Conservation (phyloP, 2,329 filamentous ascomycete genomes). For the Penicillium sp. region DNA sequence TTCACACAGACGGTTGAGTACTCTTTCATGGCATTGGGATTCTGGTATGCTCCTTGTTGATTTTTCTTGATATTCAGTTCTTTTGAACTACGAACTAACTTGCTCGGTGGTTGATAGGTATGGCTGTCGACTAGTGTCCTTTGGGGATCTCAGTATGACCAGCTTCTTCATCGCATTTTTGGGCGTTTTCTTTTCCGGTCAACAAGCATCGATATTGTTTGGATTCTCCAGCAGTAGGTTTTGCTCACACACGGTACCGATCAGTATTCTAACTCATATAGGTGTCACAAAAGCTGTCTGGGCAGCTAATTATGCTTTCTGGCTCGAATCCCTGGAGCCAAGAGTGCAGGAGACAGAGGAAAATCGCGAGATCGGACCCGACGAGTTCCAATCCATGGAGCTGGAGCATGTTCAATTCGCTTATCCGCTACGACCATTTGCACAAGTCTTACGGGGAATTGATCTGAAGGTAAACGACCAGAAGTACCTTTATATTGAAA, state of each 20-base stretch:
- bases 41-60: constrained; percentile 50
- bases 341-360: constrained; percentile 42
- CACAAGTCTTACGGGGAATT: constrained; percentile 26
- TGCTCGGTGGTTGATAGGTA: too few relatives aligned
- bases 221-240: constrained; percentile 30
- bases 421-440: constrained; percentile 24
- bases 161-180: constrained; percentile 44
- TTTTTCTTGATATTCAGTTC: constrained; percentile 17
- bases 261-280: too few relatives aligned
- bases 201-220: constrained; percentile 26
- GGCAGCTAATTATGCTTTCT: constrained; percentile 37
- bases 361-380: constrained; percentile 30
- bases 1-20: constrained; percentile 62
- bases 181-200: constrained; percentile 37
- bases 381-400: constrained; percentile 31
- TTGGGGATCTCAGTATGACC: constrained; percentile 38
- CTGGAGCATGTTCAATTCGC: constrained; percentile 44
- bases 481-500: too few relatives aligned
- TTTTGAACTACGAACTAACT: too few relatives aligned
- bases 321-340: constrained; percentile 40
- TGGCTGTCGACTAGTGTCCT: constrained; percentile 52
- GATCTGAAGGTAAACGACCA: constrained; percentile 14
- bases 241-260: constrained; percentile 34
- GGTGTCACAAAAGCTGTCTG: neutral
- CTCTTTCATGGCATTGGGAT: constrained; percentile 56